Conservation (phyloP, 2,329 filamentous ascomycete species). For the Penicillium sclerotiorum region DNA sequence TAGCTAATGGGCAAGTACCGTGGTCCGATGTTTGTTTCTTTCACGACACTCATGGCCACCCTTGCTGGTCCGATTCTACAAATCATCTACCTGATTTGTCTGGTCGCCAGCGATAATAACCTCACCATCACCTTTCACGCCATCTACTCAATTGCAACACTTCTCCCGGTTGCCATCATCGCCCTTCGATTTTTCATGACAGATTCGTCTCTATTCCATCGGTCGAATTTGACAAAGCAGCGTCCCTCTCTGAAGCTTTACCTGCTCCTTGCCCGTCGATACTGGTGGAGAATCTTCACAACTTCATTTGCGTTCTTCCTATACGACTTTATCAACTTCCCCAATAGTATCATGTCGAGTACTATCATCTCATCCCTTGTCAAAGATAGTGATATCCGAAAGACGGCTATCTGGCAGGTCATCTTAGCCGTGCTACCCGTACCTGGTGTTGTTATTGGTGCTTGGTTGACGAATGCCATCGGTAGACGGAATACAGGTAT, state of each 20-base stretch:
- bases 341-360: conserved; percentile 40
- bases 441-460: conserved; percentile 37
- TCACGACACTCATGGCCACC: conserved; percentile 41
- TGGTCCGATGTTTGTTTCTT: conserved; percentile 39
- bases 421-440: conserved; percentile 37
- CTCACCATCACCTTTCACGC: conserved; percentile 32
- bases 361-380: conserved; percentile 38
- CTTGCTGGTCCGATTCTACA: conserved; percentile 36
- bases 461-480: conserved; percentile 36
- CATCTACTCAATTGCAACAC: conserved; percentile 36
- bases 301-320: conserved; percentile 40
- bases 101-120: conserved; percentile 40
- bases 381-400: conserved; percentile 33
- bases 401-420: conserved; percentile 40
- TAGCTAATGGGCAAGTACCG: conserved; percentile 30
- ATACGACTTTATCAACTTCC: conserved; percentile 44
- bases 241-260: conserved; percentile 28
- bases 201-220: conserved; percentile 36
- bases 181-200: conserved; percentile 38
- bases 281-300: conserved; percentile 31
- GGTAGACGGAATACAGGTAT: conserved; percentile 35
- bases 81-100: conserved; percentile 39
- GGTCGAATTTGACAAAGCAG: conserved; percentile 35
- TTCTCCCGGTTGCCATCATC: conserved; percentile 36
- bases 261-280: conserved; percentile 29